These are phyloP conservation scores for Juncus effusus DNA, from an alignment of 176 grass and related monocot species.

Conservation along the genomic window DNA sequence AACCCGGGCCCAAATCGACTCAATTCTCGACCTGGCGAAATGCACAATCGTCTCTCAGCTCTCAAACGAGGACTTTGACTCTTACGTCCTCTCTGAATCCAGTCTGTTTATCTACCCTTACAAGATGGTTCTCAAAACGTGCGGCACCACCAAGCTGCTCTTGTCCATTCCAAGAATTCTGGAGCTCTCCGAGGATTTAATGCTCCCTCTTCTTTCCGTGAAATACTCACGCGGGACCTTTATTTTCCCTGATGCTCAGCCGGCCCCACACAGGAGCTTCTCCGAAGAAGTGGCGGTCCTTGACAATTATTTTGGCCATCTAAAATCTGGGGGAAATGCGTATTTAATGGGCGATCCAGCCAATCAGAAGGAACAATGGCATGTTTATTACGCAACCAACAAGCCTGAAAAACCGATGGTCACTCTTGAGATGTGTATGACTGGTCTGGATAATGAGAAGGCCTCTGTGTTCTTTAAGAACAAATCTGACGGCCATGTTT, in stretches of 20 bases:
- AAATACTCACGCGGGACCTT: constrained; percentile 43
- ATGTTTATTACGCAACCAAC: constrained; percentile 37
- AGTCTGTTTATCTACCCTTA: constrained; percentile 41
- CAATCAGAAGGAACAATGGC: constrained; percentile 30
- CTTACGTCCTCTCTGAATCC: constrained; percentile 46
- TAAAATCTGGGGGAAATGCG: constrained; percentile 40
- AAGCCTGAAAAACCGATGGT: constrained; percentile 39
- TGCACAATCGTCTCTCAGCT: constrained; percentile 45
- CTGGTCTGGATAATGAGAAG: constrained; percentile 25
- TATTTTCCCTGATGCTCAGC: constrained; percentile 46
- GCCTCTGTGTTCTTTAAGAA: constrained; percentile 34
- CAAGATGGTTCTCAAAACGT: constrained; percentile 40
- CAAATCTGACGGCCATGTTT: constrained; percentile 21
- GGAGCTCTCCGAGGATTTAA: constrained; percentile 32
- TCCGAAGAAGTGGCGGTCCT: constrained; percentile 38
- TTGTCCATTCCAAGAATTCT: constrained; percentile 42
- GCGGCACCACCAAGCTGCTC: constrained; percentile 43
- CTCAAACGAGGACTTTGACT: constrained; percentile 39
- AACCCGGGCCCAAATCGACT: constrained; percentile 32
- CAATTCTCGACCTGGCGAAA: constrained; percentile 33
- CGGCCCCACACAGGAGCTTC: constrained; percentile 36
- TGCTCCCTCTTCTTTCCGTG: constrained; percentile 27
- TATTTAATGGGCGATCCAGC: constrained; percentile 30
- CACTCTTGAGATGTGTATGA: constrained; percentile 49
- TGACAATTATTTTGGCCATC: constrained; percentile 29